Percentiles rank a stretch among this genome's conserved stretches.
These are phyloP conservation scores for Bolboschoenoplectus hybrid DNA, from an alignment of 202 grass and related monocot genomes.

Conservation along the genomic window DNA sequence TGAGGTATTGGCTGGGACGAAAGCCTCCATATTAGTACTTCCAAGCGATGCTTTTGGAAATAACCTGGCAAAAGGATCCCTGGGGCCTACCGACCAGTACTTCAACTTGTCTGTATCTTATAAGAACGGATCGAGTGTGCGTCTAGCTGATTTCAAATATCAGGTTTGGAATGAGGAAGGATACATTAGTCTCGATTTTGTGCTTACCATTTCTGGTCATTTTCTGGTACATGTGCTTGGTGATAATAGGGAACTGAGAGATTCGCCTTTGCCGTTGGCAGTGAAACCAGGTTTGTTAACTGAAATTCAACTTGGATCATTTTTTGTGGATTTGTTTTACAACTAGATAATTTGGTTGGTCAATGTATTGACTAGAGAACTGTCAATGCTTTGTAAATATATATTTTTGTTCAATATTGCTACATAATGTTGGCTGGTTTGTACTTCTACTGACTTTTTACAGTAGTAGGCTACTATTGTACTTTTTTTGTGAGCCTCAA, in stretches of 20 bases:
- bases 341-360: neutral
- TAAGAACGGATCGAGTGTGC: constrained; percentile 46
- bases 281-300: constrained; percentile 63
- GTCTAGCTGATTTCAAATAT: constrained; percentile 46
- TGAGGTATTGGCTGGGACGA: constrained; percentile 45
- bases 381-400: too few relatives aligned
- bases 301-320: neutral
- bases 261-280: constrained; percentile 54
- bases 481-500: neutral
- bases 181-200: constrained; percentile 62
- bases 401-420: neutral
- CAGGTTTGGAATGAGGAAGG: constrained; percentile 60
- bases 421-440: neutral
- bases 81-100: constrained; percentile 32
- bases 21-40: constrained; percentile 46
- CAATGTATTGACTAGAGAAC: neutral
- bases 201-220: constrained; percentile 43
- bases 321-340: neutral
- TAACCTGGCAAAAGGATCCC: constrained; percentile 28
- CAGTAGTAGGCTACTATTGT: neutral
- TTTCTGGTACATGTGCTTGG: constrained; percentile 58
- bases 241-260: constrained; percentile 47
- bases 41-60: constrained; percentile 71
- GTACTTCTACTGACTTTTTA: neutral
- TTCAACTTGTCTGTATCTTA: constrained; percentile 46